Evolutionary conservation across 2,329 filamentous ascomycete species (phyloP), one percentile per base, ranked within the genome.

Genomic region (Alternaria triticina): DNA sequence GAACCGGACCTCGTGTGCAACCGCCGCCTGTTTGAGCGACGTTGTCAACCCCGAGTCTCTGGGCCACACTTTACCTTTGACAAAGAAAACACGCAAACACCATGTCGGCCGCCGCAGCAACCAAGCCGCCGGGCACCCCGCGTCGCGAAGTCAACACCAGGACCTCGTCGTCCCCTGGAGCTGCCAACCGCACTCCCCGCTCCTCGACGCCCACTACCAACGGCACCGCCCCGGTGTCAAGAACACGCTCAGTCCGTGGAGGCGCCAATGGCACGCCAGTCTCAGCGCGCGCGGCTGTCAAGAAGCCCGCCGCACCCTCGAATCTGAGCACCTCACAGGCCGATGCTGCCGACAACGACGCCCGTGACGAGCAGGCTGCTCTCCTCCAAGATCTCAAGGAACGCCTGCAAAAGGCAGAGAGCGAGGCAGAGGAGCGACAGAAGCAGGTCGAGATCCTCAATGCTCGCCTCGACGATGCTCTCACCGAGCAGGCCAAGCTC

Each of bases 361-460:
- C 90, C 66, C 89, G 91, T 70, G 93, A 92, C 17, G 93, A 96
- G 80, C 90, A 91, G 66, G 85, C 93, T 45, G 90, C 92, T 15
- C 86, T 92, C 60, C 86, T 97, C 62, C 92, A 96, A 68, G 94
- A 97, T 68, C 83, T 97, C 62, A 94, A 93, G 81, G 89, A 93
- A 68, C 89, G 93, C 61, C 85, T 97, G 54, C 88, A 92, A 73
- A 92, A 91, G 79, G 91, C 94, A 22, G 95, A 97, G 81, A 86
- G 85, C 54, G 84, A 88, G 43, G 91, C 91, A 1, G 92, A 96
- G 71, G 90, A 94, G 74, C 91, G 90, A 79, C 89, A 91, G 82
- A 95, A 94, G 80, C 93, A 97, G 82, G 84, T 90, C 58, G 91
- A 96, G 62, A 90, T 97, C 49, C 83, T 98, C 69, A 93, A 97